A percentile compares a stretch with the other conserved stretches of the same genome.
Conservation (phyloP, 1,284 basidiomycete species). For the Marasmius fiardii region DNA sequence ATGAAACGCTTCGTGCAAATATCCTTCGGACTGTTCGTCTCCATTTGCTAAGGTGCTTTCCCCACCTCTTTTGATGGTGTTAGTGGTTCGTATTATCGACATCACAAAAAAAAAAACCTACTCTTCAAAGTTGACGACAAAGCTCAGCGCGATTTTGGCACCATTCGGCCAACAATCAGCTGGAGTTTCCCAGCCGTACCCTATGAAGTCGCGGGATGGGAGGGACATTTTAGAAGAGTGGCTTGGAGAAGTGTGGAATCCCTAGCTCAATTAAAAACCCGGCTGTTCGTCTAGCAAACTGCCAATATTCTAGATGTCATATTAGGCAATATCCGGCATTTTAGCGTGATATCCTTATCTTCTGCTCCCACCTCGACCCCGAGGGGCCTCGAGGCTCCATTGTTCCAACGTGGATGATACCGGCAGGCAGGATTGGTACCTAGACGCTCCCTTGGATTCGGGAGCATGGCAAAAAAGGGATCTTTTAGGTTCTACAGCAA, state of each 20-base stretch:
- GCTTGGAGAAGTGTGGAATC: conserved; percentile 3
- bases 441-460: too few species aligned
- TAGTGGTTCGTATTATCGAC: too few species aligned
- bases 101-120: neutral
- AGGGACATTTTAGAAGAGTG: neutral
- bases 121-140: conserved; percentile 9
- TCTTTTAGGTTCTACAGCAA: too few species aligned
- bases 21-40: conserved; percentile 5
- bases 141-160: conserved; percentile 8
- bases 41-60: conserved; percentile 4
- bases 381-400: too few species aligned
- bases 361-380: too few species aligned
- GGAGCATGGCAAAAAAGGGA: too few species aligned
- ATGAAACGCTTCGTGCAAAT: conserved; percentile 8
- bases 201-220: conserved; percentile 5
- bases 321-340: neutral
- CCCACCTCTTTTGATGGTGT: neutral
- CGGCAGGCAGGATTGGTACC: too few species aligned
- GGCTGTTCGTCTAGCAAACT: too few species aligned
- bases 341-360: too few species aligned
- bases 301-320: too few species aligned
- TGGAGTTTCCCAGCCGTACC: conserved; percentile 8
- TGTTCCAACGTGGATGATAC: too few species aligned
- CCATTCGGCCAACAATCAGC: conserved; percentile 6
- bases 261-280: too few species aligned